A percentile compares a stretch with the other conserved stretches of the same genome.
These are phyloP conservation scores for Spiraea crenata DNA, from an alignment of 331 rosid species.

Conservation along the genomic window DNA sequence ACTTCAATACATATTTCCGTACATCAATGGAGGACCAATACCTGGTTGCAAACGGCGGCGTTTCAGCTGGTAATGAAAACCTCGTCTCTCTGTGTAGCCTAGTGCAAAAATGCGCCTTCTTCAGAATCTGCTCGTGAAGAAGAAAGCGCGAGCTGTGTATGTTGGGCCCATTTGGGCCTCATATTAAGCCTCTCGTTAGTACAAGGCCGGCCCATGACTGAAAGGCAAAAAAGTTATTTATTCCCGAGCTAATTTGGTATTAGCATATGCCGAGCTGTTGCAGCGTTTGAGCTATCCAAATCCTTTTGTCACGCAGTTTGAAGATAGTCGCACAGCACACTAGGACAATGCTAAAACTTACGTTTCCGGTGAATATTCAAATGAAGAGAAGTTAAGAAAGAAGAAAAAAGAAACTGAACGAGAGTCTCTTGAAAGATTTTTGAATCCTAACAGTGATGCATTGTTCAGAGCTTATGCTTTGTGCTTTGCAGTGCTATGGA, in stretches of 20 bases:
- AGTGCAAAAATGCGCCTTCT: background rate
- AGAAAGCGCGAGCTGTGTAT: no score
- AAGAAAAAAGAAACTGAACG: slow-evolving; percentile 60
- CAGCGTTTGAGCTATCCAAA: no score
- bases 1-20: background rate
- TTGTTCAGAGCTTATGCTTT: slow-evolving; percentile 64
- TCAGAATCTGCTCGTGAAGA: background rate
- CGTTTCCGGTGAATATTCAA: no score
- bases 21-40: slow-evolving; percentile 3
- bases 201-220: no score
- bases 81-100: background rate
- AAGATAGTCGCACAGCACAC: no score
- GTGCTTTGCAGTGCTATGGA: slow-evolving; percentile 74
- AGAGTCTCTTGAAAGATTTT: slow-evolving; percentile 52
- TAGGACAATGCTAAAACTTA: no score
- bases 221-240: no score
- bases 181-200: no score
- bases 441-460: slow-evolving; percentile 64
- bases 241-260: no score
- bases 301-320: no score
- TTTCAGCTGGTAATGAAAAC: background rate
- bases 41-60: slow-evolving; percentile 16
- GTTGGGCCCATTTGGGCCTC: background rate
- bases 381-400: slow-evolving; percentile 40
- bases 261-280: no score